phyloP scores from a whole-genome alignment of 2,329 filamentous ascomycete genomes.

The Ampelomyces quisqualis region DNA sequence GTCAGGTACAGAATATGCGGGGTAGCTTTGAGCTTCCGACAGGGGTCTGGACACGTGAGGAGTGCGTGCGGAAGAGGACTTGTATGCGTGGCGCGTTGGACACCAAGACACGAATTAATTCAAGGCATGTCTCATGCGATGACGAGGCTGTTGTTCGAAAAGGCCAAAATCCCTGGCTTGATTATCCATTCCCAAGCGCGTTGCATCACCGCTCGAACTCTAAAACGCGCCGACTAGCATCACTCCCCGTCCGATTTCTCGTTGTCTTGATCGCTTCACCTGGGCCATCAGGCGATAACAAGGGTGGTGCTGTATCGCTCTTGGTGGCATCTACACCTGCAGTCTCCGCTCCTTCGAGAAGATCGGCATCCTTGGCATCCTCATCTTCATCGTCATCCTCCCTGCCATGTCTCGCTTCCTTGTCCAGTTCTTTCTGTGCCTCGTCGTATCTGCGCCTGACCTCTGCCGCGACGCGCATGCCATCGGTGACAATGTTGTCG shows the following conservation, averaged over 20 bases:
- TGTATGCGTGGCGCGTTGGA: no score
- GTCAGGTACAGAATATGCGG: constrained; percentile 11
- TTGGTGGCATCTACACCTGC: constrained; percentile 44
- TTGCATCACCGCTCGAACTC: constrained; percentile 41
- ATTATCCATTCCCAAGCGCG: no score
- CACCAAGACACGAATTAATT: no score
- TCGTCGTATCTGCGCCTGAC: constrained; percentile 93
- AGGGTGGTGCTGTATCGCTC: constrained; percentile 16
- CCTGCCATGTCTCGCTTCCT: constrained; percentile 62
- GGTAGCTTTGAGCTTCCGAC: constrained; percentile 12
- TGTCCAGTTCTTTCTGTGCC: constrained; percentile 86
- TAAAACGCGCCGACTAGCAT: constrained; percentile 40
- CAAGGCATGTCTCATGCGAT: no score
- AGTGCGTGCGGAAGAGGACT: no score
- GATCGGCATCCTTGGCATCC: constrained; percentile 48
- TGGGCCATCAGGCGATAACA: constrained; percentile 21
- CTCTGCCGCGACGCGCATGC: constrained; percentile 92
- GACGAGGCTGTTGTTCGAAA: no score
- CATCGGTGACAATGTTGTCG: constrained; percentile 96
- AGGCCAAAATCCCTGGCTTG: no score
- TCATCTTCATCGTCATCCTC: constrained; percentile 65
- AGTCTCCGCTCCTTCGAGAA: constrained; percentile 54
- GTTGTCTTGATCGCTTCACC: constrained; percentile 30
- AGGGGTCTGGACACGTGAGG: background rate
- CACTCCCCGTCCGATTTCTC: constrained; percentile 35